phyloP scores from a whole-genome alignment of 1,284 basidiomycete genomes.

The Neolentinus lepideus region DNA sequence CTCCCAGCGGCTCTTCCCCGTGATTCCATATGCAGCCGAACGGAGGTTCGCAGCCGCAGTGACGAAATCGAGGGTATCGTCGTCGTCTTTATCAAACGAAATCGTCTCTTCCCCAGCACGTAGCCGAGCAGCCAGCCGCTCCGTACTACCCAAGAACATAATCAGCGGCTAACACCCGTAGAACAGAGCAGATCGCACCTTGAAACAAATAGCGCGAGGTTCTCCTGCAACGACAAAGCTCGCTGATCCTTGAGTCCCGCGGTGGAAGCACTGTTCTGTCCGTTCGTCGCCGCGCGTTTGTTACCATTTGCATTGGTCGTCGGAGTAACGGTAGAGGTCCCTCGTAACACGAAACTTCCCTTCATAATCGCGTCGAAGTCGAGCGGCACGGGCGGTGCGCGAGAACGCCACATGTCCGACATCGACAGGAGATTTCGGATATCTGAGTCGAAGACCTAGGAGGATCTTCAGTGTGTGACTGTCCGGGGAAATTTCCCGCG shows the following conservation, averaged over 20 bases:
- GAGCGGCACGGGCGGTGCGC: conserved; percentile 80
- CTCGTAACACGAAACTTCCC: conserved; percentile 45
- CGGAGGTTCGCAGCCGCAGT: conserved; percentile 92
- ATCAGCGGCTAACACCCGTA: background rate
- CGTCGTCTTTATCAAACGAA: conserved; percentile 97
- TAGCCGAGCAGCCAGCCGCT: conserved; percentile 71
- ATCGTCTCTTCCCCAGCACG: conserved; percentile 72
- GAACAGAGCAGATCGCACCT: conserved; percentile 42
- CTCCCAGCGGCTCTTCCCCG: conserved; percentile 89
- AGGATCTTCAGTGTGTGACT: background rate
- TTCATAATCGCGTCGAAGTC: conserved; percentile 69
- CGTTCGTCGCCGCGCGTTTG: conserved; percentile 13
- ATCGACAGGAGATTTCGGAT: conserved; percentile 87
- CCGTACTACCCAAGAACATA: conserved; percentile 45
- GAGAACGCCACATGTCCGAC: conserved; percentile 97
- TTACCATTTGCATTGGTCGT: conserved; percentile 21
- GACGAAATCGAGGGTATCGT: conserved; percentile 95
- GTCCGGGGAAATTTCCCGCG: background rate
- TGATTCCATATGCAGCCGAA: conserved; percentile 85
- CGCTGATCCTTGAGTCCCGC: conserved; percentile 75
- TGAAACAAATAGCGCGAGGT: conserved; percentile 73
- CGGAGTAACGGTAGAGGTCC: conserved; percentile 10
- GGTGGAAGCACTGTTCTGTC: conserved; percentile 14
- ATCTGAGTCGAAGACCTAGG: conserved; percentile 85
- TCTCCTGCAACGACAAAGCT: conserved; percentile 70